A percentile compares a stretch with the other conserved stretches of the same genome.
Evolutionary conservation across 1,284 basidiomycete genomes (phyloP).

Genomic region (Moesziomyces antarcticus): DNA sequence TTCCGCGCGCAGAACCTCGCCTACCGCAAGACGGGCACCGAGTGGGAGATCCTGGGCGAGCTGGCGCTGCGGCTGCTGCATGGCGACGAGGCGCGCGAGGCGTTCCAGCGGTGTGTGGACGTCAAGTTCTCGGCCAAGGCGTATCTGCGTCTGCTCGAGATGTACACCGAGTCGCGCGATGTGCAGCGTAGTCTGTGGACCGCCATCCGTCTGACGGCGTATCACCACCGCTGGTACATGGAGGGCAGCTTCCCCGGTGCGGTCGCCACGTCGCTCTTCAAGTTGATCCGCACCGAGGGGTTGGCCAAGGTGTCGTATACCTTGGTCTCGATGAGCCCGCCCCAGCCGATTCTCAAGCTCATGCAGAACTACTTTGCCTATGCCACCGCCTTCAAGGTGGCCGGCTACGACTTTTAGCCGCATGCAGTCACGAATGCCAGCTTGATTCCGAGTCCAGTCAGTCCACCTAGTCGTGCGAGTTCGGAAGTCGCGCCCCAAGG

Average conservation of each 20-base stretch:
- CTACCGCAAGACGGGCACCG: conserved; percentile 92
- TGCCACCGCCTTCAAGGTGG: conserved; percentile 44
- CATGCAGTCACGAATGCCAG: too few species aligned
- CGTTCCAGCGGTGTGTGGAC: conserved; percentile 92
- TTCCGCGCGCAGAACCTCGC: conserved; percentile 97
- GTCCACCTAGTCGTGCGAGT: neutral
- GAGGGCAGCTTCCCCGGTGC: conserved; percentile 81
- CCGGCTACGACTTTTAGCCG: conserved; percentile 38
- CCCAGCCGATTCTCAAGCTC: conserved; percentile 49
- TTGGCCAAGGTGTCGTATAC: conserved; percentile 94
- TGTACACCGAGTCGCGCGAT: conserved; percentile 92
- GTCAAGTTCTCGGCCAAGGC: conserved; percentile 89
- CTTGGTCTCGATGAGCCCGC: conserved; percentile 80
- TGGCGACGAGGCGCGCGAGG: conserved; percentile 97
- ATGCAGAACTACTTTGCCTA: conserved; percentile 56
- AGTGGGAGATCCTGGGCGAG: conserved; percentile 99
- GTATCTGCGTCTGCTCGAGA: conserved; percentile 90
- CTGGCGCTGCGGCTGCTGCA: conserved; percentile 90
- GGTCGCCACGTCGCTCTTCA: conserved; percentile 89
- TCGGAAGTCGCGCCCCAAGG: neutral
- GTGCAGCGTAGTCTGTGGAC: conserved; percentile 89
- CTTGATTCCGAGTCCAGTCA: too few species aligned
- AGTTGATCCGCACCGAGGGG: conserved; percentile 91
- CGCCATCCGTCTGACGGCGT: conserved; percentile 89
- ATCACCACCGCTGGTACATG: conserved; percentile 76